Percentiles rank a stretch among this genome's conserved stretches.
phyloP scores from a whole-genome alignment of 176 grass and related monocot species.

The Juncus effusus region DNA sequence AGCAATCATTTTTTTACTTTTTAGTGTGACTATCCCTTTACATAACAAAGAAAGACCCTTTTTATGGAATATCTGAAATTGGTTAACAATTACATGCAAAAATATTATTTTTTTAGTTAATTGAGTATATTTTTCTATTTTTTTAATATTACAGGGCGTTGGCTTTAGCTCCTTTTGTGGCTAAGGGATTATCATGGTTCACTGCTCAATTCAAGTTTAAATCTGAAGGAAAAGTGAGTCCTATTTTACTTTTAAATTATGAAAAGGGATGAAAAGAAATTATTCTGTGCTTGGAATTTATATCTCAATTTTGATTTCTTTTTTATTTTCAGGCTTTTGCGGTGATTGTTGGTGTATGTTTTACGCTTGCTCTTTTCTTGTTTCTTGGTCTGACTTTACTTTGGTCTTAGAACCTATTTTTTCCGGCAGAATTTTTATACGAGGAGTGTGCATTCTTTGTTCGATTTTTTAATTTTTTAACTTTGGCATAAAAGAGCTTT shows the following conservation, averaged over 20 bases:
- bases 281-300: slow-evolving; percentile 7
- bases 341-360: slow-evolving; percentile 59
- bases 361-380: slow-evolving; percentile 53
- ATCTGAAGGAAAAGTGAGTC: slow-evolving; percentile 68
- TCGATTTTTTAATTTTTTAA: too few relatives aligned
- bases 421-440: too few relatives aligned
- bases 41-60: too few relatives aligned
- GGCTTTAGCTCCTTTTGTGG: slow-evolving; percentile 85
- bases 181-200: slow-evolving; percentile 84
- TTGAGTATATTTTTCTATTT: too few relatives aligned
- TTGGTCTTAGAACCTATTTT: slow-evolving; percentile 41
- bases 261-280: background rate
- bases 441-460: too few relatives aligned
- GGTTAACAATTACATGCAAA: background rate
- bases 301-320: background rate
- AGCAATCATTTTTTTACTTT: too few relatives aligned
- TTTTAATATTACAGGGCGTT: slow-evolving; percentile 42
- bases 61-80: background rate
- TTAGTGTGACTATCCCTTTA: too few relatives aligned
- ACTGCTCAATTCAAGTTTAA: slow-evolving; percentile 76
- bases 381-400: slow-evolving; percentile 77
- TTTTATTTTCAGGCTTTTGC: slow-evolving; percentile 61
- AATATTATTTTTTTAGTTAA: slow-evolving; percentile 10
- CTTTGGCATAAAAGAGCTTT: too few relatives aligned
- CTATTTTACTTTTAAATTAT: slow-evolving; percentile 8